phyloP scores from a whole-genome alignment of 1,284 basidiomycete species.

The Ceratobasidium sp. region DNA sequence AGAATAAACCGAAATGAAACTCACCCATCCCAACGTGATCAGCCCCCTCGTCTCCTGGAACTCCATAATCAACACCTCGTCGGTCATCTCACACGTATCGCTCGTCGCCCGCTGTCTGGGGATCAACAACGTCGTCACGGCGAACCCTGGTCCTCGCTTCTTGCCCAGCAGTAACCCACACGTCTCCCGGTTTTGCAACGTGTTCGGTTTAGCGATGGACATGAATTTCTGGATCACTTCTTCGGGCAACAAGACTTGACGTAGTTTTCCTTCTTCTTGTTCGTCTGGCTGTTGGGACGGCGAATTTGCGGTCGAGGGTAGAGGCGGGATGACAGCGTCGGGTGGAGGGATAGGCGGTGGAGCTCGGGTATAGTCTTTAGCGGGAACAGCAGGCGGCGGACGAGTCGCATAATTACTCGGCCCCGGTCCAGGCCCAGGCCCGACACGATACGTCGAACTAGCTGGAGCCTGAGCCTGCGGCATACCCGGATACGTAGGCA shows the following conservation, averaged over 20 bases:
- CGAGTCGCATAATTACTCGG: conserved; percentile 37
- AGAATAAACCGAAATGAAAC: conserved; percentile 55
- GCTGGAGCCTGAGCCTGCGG: conserved; percentile 1
- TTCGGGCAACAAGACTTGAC: conserved; percentile 65
- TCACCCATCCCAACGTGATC: conserved; percentile 90
- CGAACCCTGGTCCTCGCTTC: conserved; percentile 70
- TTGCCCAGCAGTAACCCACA: conserved; percentile 75
- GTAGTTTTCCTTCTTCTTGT: conserved; percentile 32
- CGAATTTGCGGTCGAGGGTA: conserved; percentile 1
- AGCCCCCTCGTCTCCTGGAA: conserved; percentile 81
- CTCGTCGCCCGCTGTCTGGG: conserved; percentile 87
- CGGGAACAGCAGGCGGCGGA: conserved; percentile 29
- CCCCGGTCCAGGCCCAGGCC: conserved; percentile 59
- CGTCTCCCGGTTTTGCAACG: conserved; percentile 72
- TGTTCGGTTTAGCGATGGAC: conserved; percentile 75
- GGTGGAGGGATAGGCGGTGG: conserved; percentile 9
- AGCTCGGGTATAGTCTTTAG: conserved; percentile 12
- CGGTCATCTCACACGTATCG: conserved; percentile 90
- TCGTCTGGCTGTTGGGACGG: conserved; percentile 23
- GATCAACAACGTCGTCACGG: conserved; percentile 82
- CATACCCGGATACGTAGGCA: conserved; percentile 18
- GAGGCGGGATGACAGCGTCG: conserved; percentile 15
- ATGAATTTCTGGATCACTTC: conserved; percentile 80
- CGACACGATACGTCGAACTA: background rate
- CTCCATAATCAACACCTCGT: conserved; percentile 86